Base-by-base conservation (phyloP, 2,329 filamentous ascomycete species). In the Arthrobotrys entomopaga region DNA sequence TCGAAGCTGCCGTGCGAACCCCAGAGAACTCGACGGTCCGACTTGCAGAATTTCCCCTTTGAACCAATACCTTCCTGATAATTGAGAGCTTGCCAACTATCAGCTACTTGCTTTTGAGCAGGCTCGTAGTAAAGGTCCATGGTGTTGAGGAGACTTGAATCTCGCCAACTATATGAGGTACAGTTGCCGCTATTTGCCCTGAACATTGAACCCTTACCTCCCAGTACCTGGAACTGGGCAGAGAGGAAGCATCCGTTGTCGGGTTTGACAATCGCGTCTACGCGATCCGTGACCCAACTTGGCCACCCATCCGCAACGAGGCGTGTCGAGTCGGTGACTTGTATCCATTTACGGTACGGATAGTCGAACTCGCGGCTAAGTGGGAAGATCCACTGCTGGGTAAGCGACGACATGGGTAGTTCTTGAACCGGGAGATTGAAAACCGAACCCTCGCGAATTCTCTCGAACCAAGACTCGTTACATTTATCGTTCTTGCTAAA, bases 331-430 rank as follows among this genome's bases (percentile, higher is more conserved):
- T 80, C 81, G 24, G 84, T 85, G 20, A 79, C 58, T 61, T 84
- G 83, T 1, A 83, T 83, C 3, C 83, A 81, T 79, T 85, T 85
- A 54, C 82, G 80, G 65, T 85, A 85, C 0, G 84, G 84, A 22
- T 82, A 81, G 22, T 84, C 81, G 65, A 85, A 85, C 76, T 85
- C 84, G 40, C 84, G 81, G 2, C 80, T 79, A 61, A 82, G 82
- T 0, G 78, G 80, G 79, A 85, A 85, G 71, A 85, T 81, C 84
- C 84, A 85, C 40, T 81, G 38, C 38, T 79, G 3, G 80, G 79
- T 0, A 83, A 85, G 78, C 19, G 81, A 75, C 1, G 83, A 82
- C 83, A 85, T 84, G 15, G 81, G 80, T 76, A 83, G 57, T 49
- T 26, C 81, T 58, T 81, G 79, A 3, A 80, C 77, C 24, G 81